Conservation (phyloP, 495 filamentous ascomycete genomes). For the Hypoxylon rickii region DNA sequence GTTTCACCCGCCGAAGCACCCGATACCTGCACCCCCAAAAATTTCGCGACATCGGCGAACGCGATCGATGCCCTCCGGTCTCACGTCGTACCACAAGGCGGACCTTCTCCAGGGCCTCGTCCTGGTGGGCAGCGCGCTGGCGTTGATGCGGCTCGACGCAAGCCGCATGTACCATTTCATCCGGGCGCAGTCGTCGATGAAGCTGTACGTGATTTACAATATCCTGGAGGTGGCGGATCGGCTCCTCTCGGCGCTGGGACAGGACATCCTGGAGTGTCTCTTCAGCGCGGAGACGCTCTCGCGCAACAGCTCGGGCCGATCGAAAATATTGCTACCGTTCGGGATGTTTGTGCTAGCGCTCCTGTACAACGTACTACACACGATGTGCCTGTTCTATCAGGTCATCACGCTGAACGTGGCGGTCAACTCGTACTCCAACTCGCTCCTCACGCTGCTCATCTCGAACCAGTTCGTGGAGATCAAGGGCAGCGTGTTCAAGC, state of each 20-base stretch:
- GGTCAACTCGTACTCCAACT: constrained; percentile 98
- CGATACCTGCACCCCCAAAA: constrained; percentile 36
- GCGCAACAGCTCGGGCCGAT: constrained; percentile 82
- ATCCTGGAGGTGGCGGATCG: constrained; percentile 89
- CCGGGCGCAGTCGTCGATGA: constrained; percentile 93
- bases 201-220: constrained; percentile 98
- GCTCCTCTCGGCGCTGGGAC: constrained; percentile 85
- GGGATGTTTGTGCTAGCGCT: constrained; percentile 89
- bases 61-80: constrained; percentile 80
- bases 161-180: constrained; percentile 99
- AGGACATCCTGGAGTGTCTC: constrained; percentile 94
- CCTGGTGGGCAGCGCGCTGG: constrained; percentile 78
- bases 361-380: constrained; percentile 84
- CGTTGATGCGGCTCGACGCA: constrained; percentile 91
- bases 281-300: constrained; percentile 92
- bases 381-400: constrained; percentile 89
- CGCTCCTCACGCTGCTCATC: constrained; percentile 84
- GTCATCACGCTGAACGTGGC: constrained; percentile 97
- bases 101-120: constrained; percentile 90
- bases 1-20: constrained; percentile 39
- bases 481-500: constrained; percentile 96
- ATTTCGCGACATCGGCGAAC: constrained; percentile 69
- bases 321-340: constrained; percentile 87
- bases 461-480: constrained; percentile 99
- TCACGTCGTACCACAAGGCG: constrained; percentile 89